Evolutionary conservation across 257 asterid genomes (phyloP).

Genomic region (Gentiana dahurica): DNA sequence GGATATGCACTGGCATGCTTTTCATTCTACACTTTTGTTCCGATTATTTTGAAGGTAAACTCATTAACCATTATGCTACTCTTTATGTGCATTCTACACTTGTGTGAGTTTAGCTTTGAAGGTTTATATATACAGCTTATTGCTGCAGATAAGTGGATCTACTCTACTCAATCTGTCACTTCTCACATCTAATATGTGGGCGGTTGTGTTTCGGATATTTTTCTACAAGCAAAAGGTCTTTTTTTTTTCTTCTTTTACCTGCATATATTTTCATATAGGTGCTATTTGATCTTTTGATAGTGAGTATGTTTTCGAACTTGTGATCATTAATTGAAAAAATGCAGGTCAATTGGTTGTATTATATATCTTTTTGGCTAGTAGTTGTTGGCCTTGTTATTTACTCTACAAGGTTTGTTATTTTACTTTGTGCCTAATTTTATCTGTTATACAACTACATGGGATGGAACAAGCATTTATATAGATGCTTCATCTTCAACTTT

Average conservation of each 20-base stretch:
- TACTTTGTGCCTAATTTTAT: neutral
- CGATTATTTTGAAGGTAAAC: conserved; percentile 38
- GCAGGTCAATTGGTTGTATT: conserved; percentile 73
- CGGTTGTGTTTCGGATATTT: conserved; percentile 50
- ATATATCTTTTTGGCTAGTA: conserved; percentile 45
- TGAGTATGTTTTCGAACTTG: neutral
- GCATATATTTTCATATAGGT: neutral
- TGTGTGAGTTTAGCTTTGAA: neutral
- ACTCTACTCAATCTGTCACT: conserved; percentile 69
- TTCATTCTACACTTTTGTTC: conserved; percentile 40
- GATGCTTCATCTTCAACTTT: no score
- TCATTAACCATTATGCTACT: no score
- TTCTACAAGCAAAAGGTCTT: conserved; percentile 60
- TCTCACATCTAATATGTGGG: conserved; percentile 82
- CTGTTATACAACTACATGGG: no score
- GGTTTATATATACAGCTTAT: neutral
- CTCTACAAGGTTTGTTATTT: conserved; percentile 32
- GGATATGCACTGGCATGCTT: conserved; percentile 43
- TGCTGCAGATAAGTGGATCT: conserved; percentile 58
- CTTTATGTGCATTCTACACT: no score
- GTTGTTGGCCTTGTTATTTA: conserved; percentile 49
- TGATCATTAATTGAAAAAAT: conserved; percentile 1
- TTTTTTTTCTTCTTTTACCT: neutral
- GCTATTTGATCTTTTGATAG: no score
- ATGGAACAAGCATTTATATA: no score